Base-by-base conservation (phyloP, 1,284 basidiomycete species). In the Malassezia cuniculi region DNA sequence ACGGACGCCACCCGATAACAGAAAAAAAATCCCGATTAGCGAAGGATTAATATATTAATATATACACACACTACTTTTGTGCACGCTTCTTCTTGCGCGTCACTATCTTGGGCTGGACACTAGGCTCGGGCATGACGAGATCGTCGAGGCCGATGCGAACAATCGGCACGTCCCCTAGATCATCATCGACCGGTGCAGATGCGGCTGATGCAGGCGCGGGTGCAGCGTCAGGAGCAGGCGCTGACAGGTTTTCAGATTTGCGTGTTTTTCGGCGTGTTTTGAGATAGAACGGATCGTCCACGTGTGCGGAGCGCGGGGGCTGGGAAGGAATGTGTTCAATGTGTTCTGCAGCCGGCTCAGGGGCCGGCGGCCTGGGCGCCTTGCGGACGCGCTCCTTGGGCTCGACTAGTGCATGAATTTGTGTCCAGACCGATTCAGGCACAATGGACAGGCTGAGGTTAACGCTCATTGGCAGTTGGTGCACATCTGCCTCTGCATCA, bases 381-480 rank as follows among this genome's bases (percentile, higher is more conserved):
- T 20, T 29, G 21, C 22, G 26, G 28, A 20, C 32, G 20, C 15
- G 4, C 29, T 2, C 25, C 25, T 21, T 26, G 15, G 34, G 36
- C 31, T 41, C 39, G 16, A 38, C 24, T 8, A 26, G 30, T 1
- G 31, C 34, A 11, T 34, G 22, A 10, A 43, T n/a, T 8, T 26
- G 9, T 1, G 25, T 5, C 34, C 35, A 51, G 17, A 41, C 15
- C 14, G n/a, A 36, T 25, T 14, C 34, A 1, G 80, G 75, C 5
- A 86, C 77, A 45, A 94, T 81, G 76, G 83, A 86, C 0, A 71
- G 69, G 48, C 90, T 82, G 3, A 97, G 74, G 65, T 95, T 78
- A 15, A 97, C 70, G 1, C 80, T 84, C 2, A 82, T 78, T 0
- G 90, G 93, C 3, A 84, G 54, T 1, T 77, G 75, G 9, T 19